These are phyloP conservation scores for Tripterygium wilfordii DNA, from an alignment of 177 flowering plant species.

Conservation along the genomic window DNA sequence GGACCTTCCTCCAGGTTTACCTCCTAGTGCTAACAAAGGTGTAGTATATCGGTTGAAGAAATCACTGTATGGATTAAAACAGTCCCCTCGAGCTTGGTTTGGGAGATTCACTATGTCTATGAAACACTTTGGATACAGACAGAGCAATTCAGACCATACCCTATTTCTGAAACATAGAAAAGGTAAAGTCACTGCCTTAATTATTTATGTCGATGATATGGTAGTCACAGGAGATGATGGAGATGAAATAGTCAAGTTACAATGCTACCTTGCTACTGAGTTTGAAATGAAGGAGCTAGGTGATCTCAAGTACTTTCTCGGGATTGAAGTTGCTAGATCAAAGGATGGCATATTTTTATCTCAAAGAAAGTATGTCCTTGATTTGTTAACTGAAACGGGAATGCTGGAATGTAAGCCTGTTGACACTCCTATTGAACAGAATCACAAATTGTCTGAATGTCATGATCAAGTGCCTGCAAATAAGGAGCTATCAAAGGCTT, in stretches of 20 bases:
- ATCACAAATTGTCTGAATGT: neutral
- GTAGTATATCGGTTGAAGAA: neutral
- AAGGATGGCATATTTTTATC: neutral
- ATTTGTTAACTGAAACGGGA: neutral
- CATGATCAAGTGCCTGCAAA: neutral
- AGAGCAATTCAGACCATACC: neutral
- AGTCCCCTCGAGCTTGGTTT: neutral
- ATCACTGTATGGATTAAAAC: neutral
- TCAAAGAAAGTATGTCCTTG: neutral
- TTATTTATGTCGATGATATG: constrained; percentile 1
- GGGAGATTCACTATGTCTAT: neutral
- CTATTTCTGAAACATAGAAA: neutral
- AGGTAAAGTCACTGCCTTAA: neutral
- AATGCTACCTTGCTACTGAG: neutral
- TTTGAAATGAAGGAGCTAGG: neutral
- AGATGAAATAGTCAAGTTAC: neutral
- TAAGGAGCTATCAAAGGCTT: neutral
- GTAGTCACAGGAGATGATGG: neutral
- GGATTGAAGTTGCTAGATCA: neutral
- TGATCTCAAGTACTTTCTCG: neutral
- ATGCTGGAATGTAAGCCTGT: neutral
- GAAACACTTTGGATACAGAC: neutral
- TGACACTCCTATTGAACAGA: neutral
- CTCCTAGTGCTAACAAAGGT: neutral
- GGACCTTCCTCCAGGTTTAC: neutral